Base-by-base conservation (phyloP, 2,329 filamentous ascomycete species). In the Sphaerostilbella broomeana region DNA sequence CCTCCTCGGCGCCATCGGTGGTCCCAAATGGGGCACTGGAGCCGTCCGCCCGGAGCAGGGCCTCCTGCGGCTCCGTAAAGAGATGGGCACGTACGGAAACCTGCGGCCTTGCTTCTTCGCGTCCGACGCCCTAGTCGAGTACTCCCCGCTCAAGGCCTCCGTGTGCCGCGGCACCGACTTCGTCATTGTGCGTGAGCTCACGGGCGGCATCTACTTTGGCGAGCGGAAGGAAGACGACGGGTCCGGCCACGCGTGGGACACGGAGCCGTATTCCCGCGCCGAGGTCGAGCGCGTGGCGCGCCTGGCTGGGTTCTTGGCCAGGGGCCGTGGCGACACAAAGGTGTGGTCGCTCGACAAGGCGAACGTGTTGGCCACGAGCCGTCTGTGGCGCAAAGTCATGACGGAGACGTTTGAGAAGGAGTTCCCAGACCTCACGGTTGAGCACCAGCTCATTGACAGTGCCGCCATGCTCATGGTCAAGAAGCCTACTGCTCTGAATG, bases 381-480 rank as follows among this genome's bases (percentile, higher is more conserved):
- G 90, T 28, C 69, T 97, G 54, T 97, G 90, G 90, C 75, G 90
- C 46, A 89, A 85, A 69, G 84, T 84, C 3, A 84, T 95, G 30
- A 80, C 77, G 27, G 86, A 95, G 67, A 74, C 88, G 43, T 90
- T 95, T 74, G 75, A 73, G 51, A 81, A 81, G 50, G 90, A 95
- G 71, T 97, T 94, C 68, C 88, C 90, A 3, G 78, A 90, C 60
- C 66, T 95, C 31, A 77, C 85, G 68, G 68, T 94, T 29, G 78
- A 81, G 49, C 90, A 95, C 62, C 89, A 97, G 61, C 75, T 97
- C 35, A 95, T 97, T 59, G 90, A 97, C 68, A 86, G 80, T 41
- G 90, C 90, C n/a, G 90, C 90, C 49, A 95, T 97, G 89, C 71
- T 95, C 52, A 87, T 97, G 84, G 77, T 97, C 58, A 95, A 94